A percentile compares a stretch with the other conserved stretches of the same genome.
These are phyloP conservation scores for Colletotrichum sp. DNA, from an alignment of 2,329 filamentous ascomycete genomes.

Conservation along the genomic window DNA sequence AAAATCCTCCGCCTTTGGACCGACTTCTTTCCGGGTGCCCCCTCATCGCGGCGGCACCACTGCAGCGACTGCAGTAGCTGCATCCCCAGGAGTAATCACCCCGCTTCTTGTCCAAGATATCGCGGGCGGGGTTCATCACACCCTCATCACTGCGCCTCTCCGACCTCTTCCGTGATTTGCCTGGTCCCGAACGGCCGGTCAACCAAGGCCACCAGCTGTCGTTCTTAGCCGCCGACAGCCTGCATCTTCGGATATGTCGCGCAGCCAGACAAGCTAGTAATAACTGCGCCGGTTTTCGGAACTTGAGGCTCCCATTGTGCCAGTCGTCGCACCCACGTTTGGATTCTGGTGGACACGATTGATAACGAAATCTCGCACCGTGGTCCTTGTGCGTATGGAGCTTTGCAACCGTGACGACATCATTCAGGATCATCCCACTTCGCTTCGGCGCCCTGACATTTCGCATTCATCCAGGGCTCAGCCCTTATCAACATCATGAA, in stretches of 20 bases:
- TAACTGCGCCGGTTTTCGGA: slow-evolving; percentile 1
- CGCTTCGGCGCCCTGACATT: slow-evolving; percentile 4
- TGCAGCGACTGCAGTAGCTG: slow-evolving; percentile 15
- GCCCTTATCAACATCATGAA: slow-evolving; percentile 11
- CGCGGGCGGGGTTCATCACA: slow-evolving; percentile 16
- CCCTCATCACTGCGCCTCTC: slow-evolving; percentile 10
- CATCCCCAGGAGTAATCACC: background rate
- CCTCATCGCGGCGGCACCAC: slow-evolving; percentile 4
- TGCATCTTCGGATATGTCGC: background rate
- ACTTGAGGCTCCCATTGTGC: slow-evolving; percentile 5
- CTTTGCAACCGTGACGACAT: background rate
- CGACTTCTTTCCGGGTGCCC: slow-evolving; percentile 11
- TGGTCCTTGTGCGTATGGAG: slow-evolving; percentile 15
- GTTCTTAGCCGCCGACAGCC: background rate
- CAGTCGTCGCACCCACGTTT: slow-evolving; percentile 20
- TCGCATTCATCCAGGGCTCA: slow-evolving; percentile 9
- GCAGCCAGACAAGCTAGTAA: background rate
- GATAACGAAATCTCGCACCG: slow-evolving; percentile 15
- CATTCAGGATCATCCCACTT: slow-evolving; percentile 17
- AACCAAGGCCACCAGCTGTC: background rate
- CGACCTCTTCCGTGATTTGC: slow-evolving; percentile 14
- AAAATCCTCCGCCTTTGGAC: slow-evolving; percentile 19
- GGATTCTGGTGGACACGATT: slow-evolving; percentile 13
- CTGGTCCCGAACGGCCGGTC: slow-evolving; percentile 13
- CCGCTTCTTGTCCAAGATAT: slow-evolving; percentile 20